phyloP scores from a whole-genome alignment of 805 yeast species.

The Candida sanyiensis region DNA sequence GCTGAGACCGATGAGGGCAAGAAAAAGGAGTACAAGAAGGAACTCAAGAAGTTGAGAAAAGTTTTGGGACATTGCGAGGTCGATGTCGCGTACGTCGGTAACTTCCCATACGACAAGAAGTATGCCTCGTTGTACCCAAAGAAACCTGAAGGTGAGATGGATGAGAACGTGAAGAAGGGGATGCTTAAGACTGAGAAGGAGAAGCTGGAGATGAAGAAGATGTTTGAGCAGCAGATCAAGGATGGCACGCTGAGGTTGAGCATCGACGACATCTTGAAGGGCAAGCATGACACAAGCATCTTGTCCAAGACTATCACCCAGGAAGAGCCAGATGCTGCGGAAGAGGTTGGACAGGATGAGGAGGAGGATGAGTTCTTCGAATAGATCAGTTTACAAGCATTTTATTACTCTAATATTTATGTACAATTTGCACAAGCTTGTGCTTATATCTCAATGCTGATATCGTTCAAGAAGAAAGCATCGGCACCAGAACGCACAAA shows the following conservation, averaged over 20 bases:
- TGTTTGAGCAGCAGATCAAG: conserved; percentile 46
- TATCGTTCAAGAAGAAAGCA: conserved; percentile 20
- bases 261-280: conserved; percentile 37
- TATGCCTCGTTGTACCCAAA: conserved; percentile 75
- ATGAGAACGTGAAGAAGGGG: conserved; percentile 30
- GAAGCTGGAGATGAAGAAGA: conserved; percentile 44
- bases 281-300: conserved; percentile 23
- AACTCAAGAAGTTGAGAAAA: conserved; percentile 44
- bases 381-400: conserved; percentile 2
- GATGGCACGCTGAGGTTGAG: conserved; percentile 53
- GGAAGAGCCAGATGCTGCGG: conserved; percentile 19
- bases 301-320: conserved; percentile 12
- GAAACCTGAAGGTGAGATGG: conserved; percentile 24
- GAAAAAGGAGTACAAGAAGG: conserved; percentile 25
- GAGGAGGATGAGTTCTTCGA: conserved; percentile 27
- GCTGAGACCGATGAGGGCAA: conserved; percentile 31
- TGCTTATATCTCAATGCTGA: conserved; percentile 28
- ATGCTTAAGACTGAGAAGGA: conserved; percentile 36
- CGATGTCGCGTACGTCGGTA: conserved; percentile 68
- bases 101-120: conserved; percentile 75
- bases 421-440: background rate
- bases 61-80: conserved; percentile 51
- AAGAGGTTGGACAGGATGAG: conserved; percentile 24
- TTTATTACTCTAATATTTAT: background rate
- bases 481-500: conserved; percentile 6